These are phyloP conservation scores for Pseudopyrenochaeta lycopersici DNA, from an alignment of 2,329 filamentous ascomycete species.

Conservation along the genomic window DNA sequence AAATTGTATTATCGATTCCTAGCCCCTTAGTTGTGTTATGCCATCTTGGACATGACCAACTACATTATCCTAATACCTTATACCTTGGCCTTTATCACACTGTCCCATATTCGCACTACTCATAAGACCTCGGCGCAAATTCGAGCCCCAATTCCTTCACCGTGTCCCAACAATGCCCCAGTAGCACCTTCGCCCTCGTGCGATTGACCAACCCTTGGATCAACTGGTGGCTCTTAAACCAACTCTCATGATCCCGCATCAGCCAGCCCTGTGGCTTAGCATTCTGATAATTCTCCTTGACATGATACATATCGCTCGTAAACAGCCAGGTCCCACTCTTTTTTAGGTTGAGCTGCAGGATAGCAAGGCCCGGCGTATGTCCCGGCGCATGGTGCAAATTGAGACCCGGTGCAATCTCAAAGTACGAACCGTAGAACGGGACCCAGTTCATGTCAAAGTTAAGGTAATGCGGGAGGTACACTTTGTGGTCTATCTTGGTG, in stretches of 20 bases:
- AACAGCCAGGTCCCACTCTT: slow-evolving; percentile 49
- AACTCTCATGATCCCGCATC: slow-evolving; percentile 47
- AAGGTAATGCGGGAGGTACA: slow-evolving; percentile 49
- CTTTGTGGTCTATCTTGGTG: slow-evolving; percentile 44
- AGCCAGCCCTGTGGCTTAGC: slow-evolving; percentile 49
- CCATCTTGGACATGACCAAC: no score
- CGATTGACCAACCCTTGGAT: slow-evolving; percentile 37
- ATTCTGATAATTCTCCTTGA: slow-evolving; percentile 47
- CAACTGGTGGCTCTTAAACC: slow-evolving; percentile 45
- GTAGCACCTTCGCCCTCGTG: slow-evolving; percentile 35
- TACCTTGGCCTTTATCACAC: no score
- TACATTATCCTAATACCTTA: no score
- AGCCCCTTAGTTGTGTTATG: no score
- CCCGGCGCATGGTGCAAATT: slow-evolving; percentile 47
- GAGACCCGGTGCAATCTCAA: slow-evolving; percentile 46
- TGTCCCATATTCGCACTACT: slow-evolving; percentile 7
- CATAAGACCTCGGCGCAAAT: slow-evolving; percentile 36
- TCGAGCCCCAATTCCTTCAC: slow-evolving; percentile 31
- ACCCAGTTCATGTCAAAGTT: slow-evolving; percentile 50
- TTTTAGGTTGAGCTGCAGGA: slow-evolving; percentile 49
- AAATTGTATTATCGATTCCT: no score
- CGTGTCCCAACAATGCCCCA: slow-evolving; percentile 44
- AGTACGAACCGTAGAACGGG: slow-evolving; percentile 41
- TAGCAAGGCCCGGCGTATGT: slow-evolving; percentile 46
- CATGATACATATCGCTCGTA: slow-evolving; percentile 51